phyloP scores from a whole-genome alignment of 1,139 yeast genomes.

The Pichia sp. region DNA sequence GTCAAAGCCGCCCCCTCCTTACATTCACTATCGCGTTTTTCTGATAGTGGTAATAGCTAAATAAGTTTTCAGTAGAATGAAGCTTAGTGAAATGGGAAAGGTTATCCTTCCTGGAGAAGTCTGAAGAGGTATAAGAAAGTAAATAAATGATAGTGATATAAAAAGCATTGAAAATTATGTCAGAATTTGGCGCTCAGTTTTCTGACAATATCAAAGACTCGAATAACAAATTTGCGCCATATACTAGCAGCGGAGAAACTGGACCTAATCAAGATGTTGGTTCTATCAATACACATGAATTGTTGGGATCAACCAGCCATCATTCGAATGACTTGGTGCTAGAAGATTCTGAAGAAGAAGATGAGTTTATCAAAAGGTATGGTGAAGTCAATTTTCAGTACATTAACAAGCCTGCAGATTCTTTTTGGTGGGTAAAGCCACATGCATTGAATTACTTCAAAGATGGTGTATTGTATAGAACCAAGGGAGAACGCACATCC shows the following conservation, averaged over 20 bases:
- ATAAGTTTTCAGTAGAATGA: too few species aligned
- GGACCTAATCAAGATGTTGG: not conserved
- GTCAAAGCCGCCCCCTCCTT: too few species aligned
- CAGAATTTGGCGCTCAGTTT: not conserved
- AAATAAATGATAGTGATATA: not conserved
- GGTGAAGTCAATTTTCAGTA: not conserved
- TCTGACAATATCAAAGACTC: not conserved
- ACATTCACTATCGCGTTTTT: too few species aligned
- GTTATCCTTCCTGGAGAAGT: too few species aligned
- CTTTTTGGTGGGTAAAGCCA: slow-evolving; percentile 1
- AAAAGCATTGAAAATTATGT: not conserved
- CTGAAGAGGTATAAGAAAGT: not conserved
- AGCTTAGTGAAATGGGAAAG: too few species aligned
- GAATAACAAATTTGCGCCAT: not conserved
- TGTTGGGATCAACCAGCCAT: not conserved
- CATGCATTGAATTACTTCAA: not conserved
- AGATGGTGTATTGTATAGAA: not conserved
- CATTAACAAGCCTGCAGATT: not conserved
- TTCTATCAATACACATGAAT: not conserved
- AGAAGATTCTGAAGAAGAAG: slow-evolving; percentile 1
- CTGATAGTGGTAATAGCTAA: too few species aligned
- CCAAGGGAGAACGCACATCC: not conserved
- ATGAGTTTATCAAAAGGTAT: not conserved
- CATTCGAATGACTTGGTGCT: not conserved
- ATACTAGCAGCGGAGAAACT: not conserved